A percentile compares a stretch with the other conserved stretches of the same genome.
Evolutionary conservation across 805 yeast species (phyloP).

Genomic region (Naumovozyma dairenensis): DNA sequence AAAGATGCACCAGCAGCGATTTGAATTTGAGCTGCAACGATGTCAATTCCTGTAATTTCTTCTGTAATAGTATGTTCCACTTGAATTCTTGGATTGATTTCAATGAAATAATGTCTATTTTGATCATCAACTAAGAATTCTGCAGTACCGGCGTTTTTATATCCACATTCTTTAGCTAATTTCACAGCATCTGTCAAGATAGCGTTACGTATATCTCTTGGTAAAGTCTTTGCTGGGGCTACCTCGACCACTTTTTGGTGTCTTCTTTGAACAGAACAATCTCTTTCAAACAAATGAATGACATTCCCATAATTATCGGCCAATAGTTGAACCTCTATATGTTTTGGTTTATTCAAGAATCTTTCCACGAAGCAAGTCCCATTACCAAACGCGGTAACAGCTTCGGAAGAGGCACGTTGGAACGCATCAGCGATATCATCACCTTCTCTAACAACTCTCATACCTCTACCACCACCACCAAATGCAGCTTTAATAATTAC

Average conservation of each 20-base stretch:
- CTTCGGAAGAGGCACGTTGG: constrained; percentile 85
- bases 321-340: constrained; percentile 88
- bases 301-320: constrained; percentile 92
- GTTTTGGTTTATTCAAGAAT: constrained; percentile 87
- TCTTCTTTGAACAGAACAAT: constrained; percentile 96
- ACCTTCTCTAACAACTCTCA: constrained; percentile 95
- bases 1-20: constrained; percentile 95
- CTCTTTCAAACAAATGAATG: constrained; percentile 89
- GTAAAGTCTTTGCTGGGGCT: constrained; percentile 90
- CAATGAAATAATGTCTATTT: constrained; percentile 92
- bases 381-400: constrained; percentile 89
- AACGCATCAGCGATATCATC: constrained; percentile 86
- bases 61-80: constrained; percentile 98
- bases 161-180: constrained; percentile 75
- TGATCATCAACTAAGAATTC: constrained; percentile 87
- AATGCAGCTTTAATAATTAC: constrained; percentile 96
- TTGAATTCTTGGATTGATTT: constrained; percentile 94
- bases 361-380: constrained; percentile 96
- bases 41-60: constrained; percentile 93
- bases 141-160: constrained; percentile 95
- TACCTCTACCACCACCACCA: constrained; percentile 99
- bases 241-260: constrained; percentile 97
- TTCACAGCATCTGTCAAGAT: constrained; percentile 88
- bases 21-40: constrained; percentile 97
- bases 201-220: constrained; percentile 72